Base-by-base conservation (phyloP, 176 grass and related monocot genomes). In the Microstegium vimineum region DNA sequence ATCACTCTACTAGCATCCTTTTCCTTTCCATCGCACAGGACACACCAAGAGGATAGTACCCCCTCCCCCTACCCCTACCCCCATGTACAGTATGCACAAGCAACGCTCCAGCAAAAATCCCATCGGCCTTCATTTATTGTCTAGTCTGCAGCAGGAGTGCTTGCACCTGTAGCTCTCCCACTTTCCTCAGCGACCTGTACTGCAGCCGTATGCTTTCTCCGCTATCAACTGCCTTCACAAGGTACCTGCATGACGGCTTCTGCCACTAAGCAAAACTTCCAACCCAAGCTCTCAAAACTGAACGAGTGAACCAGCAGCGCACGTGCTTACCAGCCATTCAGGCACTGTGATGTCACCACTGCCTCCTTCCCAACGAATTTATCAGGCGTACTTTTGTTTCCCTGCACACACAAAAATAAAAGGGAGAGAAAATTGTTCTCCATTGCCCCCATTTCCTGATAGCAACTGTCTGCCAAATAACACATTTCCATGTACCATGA, bases 361-460 rank as follows among this genome's bases (percentile, higher is more conserved):
- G 93, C 93, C 79, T 92, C 90, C 76, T 86, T 92, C 82, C 93
- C 93, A 69, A 95, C 82, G 59, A 95, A 90, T 83, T 95, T 92
- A 40, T 88, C 90, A 25, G 93, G 87, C 1, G 90, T 90, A 78
- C 90, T 88, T 65, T 79, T 86, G 85, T 95, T 95, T 77, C 93
- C 93, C 93, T 90, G 85, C 66, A 72, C 41, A 4, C 25, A 15
- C 67, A 42, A 0, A 86, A 62, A 23, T n/a, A 23, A 42, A 18
- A 51, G 47, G 17, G 2, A 54, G 51, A 57, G 30, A n/a, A 80
- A 25, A 59, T 4, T 30, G 8, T 69, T 73, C 30, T 62, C 16
- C 6, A 20, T 4, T 16, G 32, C 37, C 12, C 14, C 30, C 1
- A 22, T 11, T 34, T 16, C 32, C 59, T 75, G 13, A 40, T 71